Conservation (phyloP, 2,329 filamentous ascomycete species). For the Colletotrichum siamense region DNA sequence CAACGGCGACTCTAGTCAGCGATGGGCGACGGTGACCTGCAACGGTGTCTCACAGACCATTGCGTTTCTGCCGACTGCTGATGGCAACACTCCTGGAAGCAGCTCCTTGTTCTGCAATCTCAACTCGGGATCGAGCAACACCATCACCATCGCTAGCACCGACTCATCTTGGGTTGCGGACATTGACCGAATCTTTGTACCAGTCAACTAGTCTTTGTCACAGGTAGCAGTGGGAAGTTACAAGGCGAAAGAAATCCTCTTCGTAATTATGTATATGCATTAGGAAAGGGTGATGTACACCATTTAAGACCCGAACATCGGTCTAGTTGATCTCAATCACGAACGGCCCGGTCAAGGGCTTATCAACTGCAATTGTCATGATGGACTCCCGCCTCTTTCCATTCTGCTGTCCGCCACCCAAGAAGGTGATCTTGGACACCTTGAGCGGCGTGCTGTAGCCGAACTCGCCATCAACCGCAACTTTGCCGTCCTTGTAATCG, state of each 20-base stretch:
- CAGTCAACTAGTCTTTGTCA: conserved; percentile 30
- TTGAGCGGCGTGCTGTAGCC: conserved; percentile 50
- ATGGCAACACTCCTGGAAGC: conserved; percentile 44
- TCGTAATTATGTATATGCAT: not conserved
- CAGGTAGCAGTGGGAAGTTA: not conserved
- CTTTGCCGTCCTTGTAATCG: conserved; percentile 56
- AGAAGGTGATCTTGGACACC: conserved; percentile 55
- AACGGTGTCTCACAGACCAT: conserved; percentile 58
- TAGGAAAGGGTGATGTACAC: not conserved
- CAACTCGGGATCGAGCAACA: conserved; percentile 51
- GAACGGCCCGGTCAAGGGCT: conserved; percentile 26
- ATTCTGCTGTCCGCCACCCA: conserved; percentile 29
- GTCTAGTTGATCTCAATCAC: conserved; percentile 1
- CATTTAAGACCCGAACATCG: not conserved
- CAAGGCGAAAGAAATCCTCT: not conserved
- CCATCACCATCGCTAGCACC: conserved; percentile 50
- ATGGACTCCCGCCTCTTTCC: conserved; percentile 2
- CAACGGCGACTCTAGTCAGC: conserved; percentile 59
- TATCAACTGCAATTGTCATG: conserved; percentile 25
- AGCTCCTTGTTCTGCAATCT: conserved; percentile 56
- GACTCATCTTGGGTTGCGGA: conserved; percentile 48
- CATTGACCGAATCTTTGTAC: conserved; percentile 61
- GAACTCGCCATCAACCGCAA: conserved; percentile 59
- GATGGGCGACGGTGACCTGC: conserved; percentile 60
- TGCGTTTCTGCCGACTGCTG: conserved; percentile 59